phyloP scores from a whole-genome alignment of 2,329 filamentous ascomycete species.

The Aureobasidium subglaciale region DNA sequence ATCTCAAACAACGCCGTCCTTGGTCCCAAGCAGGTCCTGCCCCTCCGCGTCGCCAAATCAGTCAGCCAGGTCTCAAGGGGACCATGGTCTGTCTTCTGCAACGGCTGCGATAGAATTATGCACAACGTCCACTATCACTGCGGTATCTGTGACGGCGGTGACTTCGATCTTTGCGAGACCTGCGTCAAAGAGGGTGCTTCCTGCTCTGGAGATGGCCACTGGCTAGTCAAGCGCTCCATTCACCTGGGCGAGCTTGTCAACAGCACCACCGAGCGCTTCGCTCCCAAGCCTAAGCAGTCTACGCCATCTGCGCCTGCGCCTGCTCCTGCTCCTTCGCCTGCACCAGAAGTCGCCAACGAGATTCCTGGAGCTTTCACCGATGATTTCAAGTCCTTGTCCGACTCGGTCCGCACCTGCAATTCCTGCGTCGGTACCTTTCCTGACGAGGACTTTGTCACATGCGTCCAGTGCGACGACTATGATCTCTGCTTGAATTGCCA shows the following conservation, averaged over 20 bases:
- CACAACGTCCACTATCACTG: constrained; percentile 87
- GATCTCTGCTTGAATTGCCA: constrained; percentile 87
- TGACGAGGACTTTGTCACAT: constrained; percentile 78
- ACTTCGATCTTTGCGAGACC: constrained; percentile 82
- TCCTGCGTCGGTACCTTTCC: constrained; percentile 58
- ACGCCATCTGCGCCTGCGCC: constrained; percentile 21
- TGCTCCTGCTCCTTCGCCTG: constrained; percentile 17
- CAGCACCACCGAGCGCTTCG: constrained; percentile 77
- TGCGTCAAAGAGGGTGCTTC: constrained; percentile 71
- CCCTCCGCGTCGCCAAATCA: constrained; percentile 6
- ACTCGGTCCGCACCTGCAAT: constrained; percentile 59
- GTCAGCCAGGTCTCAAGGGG: constrained; percentile 26
- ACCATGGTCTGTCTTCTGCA: constrained; percentile 85
- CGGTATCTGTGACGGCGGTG: constrained; percentile 83
- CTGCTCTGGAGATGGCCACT: constrained; percentile 75
- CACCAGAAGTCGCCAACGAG: constrained; percentile 26
- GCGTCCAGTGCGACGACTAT: constrained; percentile 76
- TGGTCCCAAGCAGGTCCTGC: constrained; percentile 1
- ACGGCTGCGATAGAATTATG: constrained; percentile 74
- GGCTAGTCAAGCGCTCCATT: constrained; percentile 87
- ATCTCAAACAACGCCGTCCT: constrained; percentile 18
- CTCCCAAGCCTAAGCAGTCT: constrained; percentile 50
- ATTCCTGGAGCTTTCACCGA: constrained; percentile 40
- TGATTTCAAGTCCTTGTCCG: constrained; percentile 35
- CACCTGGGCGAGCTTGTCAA: constrained; percentile 70